Conservation (phyloP, 805 yeast species). For the Yarrowia bubula region DNA sequence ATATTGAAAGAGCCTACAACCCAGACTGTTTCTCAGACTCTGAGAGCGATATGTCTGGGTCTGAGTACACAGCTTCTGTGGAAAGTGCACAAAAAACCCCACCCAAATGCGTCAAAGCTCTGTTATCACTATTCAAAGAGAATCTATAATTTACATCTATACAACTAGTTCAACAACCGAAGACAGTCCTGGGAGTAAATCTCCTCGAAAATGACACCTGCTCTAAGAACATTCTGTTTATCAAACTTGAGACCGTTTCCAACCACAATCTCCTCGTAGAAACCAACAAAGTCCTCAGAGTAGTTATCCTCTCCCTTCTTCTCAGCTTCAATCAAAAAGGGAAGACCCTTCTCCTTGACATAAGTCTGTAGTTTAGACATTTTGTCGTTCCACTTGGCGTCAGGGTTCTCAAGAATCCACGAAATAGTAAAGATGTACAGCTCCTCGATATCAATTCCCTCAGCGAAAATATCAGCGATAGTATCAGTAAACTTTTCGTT, state of each 20-base stretch:
- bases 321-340: slow-evolving; percentile 7
- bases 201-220: slow-evolving; percentile 26
- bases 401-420: slow-evolving; percentile 20
- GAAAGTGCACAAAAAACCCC: no score
- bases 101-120: no score
- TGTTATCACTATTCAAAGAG: no score
- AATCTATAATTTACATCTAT: slow-evolving; percentile 1
- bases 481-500: slow-evolving; percentile 2
- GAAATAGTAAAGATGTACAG: slow-evolving; percentile 20
- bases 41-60: no score
- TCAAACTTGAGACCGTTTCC: slow-evolving; percentile 15
- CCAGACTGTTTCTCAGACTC: neutral
- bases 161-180: neutral
- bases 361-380: neutral
- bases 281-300: slow-evolving; percentile 18
- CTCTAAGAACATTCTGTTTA: slow-evolving; percentile 15
- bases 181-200: slow-evolving; percentile 12
- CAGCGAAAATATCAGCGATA: slow-evolving; percentile 2
- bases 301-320: slow-evolving; percentile 20
- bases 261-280: slow-evolving; percentile 15
- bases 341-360: slow-evolving; percentile 9
- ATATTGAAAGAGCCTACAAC: neutral
- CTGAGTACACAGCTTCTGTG: no score
- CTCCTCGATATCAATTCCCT: slow-evolving; percentile 23
- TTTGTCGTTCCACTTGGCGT: slow-evolving; percentile 14